These are phyloP conservation scores for Clavaria fumosa DNA, from an alignment of 768 basidiomycete species.

Conservation along the genomic window DNA sequence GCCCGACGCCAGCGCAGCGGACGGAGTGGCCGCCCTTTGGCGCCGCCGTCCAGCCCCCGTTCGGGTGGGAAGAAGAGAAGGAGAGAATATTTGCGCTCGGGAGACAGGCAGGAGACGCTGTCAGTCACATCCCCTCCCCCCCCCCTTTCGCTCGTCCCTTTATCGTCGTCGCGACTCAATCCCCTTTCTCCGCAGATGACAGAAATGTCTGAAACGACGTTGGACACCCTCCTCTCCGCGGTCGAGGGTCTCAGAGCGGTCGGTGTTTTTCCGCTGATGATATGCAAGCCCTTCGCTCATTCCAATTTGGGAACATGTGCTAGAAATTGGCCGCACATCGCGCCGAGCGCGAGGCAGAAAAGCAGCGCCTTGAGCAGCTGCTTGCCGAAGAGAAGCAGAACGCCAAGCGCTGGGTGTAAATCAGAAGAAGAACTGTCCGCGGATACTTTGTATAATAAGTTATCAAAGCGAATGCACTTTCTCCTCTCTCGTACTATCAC, in stretches of 20 bases:
- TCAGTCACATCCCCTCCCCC: constrained; percentile 14
- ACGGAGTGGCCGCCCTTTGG: constrained; percentile 6
- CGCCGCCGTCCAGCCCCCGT: constrained; percentile 13
- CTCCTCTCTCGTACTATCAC: no score
- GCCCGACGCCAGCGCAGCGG: not conserved
- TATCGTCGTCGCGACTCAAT: not conserved
- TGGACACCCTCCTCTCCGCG: constrained; percentile 7
- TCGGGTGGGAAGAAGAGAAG: constrained; percentile 32
- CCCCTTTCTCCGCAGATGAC: constrained; percentile 4
- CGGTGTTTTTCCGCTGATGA: constrained; percentile 2
- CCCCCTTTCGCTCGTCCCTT: not conserved
- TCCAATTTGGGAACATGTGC: not conserved
- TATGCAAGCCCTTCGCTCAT: not conserved
- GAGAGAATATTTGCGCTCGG: constrained; percentile 30
- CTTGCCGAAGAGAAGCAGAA: not conserved
- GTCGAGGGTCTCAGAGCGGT: constrained; percentile 8
- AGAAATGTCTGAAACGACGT: constrained; percentile 9
- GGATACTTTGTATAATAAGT: no score
- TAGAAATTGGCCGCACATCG: constrained; percentile 6
- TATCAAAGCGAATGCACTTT: no score
- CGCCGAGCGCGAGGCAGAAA: constrained; percentile 2
- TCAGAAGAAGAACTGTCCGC: no score
- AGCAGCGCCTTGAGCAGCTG: not conserved
- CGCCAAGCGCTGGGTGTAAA: not conserved
- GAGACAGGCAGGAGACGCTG: constrained; percentile 35